These are phyloP conservation scores for Mallotus repandus DNA, from an alignment of 441 rosid species.

Conservation along the genomic window DNA sequence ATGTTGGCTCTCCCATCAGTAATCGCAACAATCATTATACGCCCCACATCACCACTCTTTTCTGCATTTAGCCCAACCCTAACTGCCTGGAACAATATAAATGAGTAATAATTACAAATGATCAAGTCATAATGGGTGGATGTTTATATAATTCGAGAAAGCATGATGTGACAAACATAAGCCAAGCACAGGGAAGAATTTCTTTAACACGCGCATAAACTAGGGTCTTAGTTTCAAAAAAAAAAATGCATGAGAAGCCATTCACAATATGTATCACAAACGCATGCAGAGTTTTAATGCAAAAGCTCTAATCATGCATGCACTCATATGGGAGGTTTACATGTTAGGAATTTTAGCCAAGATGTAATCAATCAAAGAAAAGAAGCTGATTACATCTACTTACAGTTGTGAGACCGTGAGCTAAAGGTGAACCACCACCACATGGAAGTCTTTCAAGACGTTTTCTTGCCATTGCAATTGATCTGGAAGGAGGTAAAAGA, in stretches of 20 bases:
- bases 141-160: background rate
- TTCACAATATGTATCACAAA: background rate
- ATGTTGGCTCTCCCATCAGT: slow-evolving; percentile 98
- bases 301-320: background rate
- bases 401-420: slow-evolving; percentile 97
- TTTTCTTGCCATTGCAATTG: slow-evolving; percentile 97
- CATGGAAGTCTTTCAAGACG: slow-evolving; percentile 99
- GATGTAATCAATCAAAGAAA: slow-evolving; percentile 5
- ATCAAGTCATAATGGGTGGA: background rate
- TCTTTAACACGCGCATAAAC: background rate
- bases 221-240: background rate
- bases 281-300: background rate
- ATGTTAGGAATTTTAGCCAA: background rate
- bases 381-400: slow-evolving; percentile 25
- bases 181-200: background rate
- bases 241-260: background rate
- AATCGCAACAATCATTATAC: slow-evolving; percentile 91
- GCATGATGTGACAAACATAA: background rate
- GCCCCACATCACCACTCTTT: slow-evolving; percentile 97
- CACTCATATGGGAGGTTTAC: background rate
- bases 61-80: slow-evolving; percentile 97
- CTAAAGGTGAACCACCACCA: slow-evolving; percentile 99
- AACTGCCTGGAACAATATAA: slow-evolving; percentile 56
- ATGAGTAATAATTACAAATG: slow-evolving; percentile 16
- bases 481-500: slow-evolving; percentile 93